Percentiles rank a stretch among this genome's conserved stretches.
Conservation (phyloP, 768 basidiomycete genomes). For the Baorangia bicolor region DNA sequence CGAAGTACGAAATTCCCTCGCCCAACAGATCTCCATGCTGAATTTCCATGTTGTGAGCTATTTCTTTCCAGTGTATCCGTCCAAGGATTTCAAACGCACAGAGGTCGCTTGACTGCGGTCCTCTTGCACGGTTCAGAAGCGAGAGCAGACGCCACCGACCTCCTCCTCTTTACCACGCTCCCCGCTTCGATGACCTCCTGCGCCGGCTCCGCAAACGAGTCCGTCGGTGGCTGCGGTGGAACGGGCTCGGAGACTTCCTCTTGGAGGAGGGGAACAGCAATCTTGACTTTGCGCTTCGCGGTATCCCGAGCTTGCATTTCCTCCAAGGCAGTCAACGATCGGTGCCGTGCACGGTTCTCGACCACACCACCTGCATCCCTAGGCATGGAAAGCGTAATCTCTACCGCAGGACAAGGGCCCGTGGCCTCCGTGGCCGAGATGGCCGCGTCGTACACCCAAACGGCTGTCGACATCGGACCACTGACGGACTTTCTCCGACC, state of each 20-base stretch:
- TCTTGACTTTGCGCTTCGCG: slow-evolving; percentile 16
- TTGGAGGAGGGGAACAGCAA: slow-evolving; percentile 16
- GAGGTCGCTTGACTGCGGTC: slow-evolving; percentile 17
- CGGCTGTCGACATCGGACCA: slow-evolving; percentile 30
- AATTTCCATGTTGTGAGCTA: neutral
- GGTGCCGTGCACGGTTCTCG: slow-evolving; percentile 22
- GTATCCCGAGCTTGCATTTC: slow-evolving; percentile 8
- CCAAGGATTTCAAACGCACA: slow-evolving; percentile 8
- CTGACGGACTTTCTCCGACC: slow-evolving; percentile 48
- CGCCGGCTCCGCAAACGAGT: neutral
- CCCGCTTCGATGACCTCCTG: neutral
- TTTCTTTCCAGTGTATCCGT: neutral
- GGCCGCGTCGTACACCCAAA: slow-evolving; percentile 54
- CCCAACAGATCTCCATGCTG: neutral
- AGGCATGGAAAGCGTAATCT: slow-evolving; percentile 19
- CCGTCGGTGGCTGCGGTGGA: neutral
- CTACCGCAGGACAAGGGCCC: slow-evolving; percentile 17
- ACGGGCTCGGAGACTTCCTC: neutral
- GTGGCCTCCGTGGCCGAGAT: slow-evolving; percentile 42
- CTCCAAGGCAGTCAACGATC: slow-evolving; percentile 24
- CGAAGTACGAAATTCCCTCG: neutral
- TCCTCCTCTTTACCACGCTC: slow-evolving; percentile 4
- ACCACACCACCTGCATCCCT: neutral
- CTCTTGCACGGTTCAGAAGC: slow-evolving; percentile 9
- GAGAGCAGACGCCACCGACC: slow-evolving; percentile 3